Percentiles rank a stretch among this genome's conserved stretches.
These are phyloP conservation scores for Lathyrus oleraceus DNA, from an alignment of 306 rosid genomes.

Conservation along the genomic window DNA sequence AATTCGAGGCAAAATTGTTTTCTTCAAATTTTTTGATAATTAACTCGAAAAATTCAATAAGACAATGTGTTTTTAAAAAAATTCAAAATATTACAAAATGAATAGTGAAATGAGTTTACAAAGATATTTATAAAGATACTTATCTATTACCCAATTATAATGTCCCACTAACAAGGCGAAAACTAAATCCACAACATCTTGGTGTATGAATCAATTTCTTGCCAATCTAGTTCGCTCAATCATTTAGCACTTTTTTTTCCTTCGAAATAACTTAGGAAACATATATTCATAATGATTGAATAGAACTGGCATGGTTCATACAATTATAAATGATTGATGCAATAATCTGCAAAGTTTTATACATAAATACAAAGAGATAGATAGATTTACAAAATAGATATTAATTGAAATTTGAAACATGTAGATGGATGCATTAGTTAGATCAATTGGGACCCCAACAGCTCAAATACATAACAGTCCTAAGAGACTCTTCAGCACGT, in stretches of 20 bases:
- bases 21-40: no score
- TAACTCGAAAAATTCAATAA: no score
- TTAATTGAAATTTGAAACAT: not conserved
- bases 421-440: not conserved
- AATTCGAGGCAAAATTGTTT: no score
- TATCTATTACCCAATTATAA: no score
- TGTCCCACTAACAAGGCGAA: no score
- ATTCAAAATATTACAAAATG: no score
- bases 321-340: slow-evolving; percentile 12
- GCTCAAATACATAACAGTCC: slow-evolving; percentile 79
- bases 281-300: not conserved
- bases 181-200: no score
- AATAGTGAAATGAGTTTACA: no score
- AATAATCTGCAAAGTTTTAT: not conserved
- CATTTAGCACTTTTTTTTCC: not conserved
- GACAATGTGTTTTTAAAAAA: no score
- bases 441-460: slow-evolving; percentile 76
- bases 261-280: not conserved
- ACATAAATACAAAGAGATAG: not conserved
- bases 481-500: slow-evolving; percentile 68
- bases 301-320: not conserved
- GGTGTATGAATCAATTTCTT: no score
- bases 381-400: not conserved
- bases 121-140: no score
- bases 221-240: no score